phyloP scores from a whole-genome alignment of 75 land plant genomes.

The Pinus tabuliformis region DNA sequence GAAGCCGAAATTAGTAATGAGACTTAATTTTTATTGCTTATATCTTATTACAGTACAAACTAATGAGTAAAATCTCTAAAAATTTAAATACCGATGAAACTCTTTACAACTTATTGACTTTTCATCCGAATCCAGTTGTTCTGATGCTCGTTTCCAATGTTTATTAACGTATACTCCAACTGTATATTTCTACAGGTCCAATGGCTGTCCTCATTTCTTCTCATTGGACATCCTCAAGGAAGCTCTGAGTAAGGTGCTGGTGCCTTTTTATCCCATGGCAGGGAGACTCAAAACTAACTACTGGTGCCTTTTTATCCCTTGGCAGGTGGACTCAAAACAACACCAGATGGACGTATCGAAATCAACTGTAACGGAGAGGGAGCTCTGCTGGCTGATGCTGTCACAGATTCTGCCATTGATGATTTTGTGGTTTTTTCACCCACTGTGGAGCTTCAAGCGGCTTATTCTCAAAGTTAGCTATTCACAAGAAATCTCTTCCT shows the following conservation, averaged over 20 bases:
- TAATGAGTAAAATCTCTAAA: too few species aligned
- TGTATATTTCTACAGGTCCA: slow-evolving; percentile 53
- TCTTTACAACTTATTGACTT: too few species aligned
- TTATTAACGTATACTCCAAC: slow-evolving; percentile 47
- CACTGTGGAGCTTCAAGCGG: neutral
- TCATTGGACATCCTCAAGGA: slow-evolving; percentile 23
- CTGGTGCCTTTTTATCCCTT: too few species aligned
- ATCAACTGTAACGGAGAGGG: slow-evolving; percentile 60
- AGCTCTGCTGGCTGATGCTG: slow-evolving; percentile 12
- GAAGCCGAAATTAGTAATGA: too few species aligned
- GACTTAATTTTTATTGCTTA: too few species aligned
- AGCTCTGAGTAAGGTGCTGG: slow-evolving; percentile 46
- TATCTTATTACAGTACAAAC: too few species aligned
- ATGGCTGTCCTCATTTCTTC: slow-evolving; percentile 28
- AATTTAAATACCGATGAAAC: too few species aligned
- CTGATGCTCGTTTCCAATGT: too few species aligned
- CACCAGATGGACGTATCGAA: slow-evolving; percentile 47
- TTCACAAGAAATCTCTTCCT: slow-evolving; percentile 36
- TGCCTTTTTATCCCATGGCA: slow-evolving; percentile 72
- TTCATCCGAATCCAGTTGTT: too few species aligned
- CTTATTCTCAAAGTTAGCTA: slow-evolving; percentile 34
- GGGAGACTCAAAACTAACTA: slow-evolving; percentile 39
- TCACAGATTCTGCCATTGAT: too few species aligned
- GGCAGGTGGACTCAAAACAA: too few species aligned
- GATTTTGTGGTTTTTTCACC: too few species aligned